Percentiles rank a stretch among this genome's conserved stretches.
These are phyloP conservation scores for Mortierella sp. DNA, from an alignment of 371 early-diverging fungal species.

Conservation along the genomic window DNA sequence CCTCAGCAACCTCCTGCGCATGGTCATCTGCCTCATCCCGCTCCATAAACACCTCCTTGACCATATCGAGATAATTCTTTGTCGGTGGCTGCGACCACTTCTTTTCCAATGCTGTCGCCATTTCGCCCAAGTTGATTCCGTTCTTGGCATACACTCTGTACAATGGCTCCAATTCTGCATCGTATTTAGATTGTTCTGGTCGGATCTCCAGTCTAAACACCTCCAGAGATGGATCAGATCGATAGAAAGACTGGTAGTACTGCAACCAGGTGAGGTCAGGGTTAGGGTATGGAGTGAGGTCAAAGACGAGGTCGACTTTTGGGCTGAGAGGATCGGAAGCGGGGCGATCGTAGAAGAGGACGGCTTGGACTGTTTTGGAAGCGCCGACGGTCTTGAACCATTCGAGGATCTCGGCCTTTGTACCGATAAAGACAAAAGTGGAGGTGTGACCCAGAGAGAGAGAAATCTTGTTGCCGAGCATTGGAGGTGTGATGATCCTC, in stretches of 20 bases:
- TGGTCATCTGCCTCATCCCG: constrained; percentile 43
- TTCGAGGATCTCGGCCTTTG: constrained; percentile 51
- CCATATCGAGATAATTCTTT: constrained; percentile 49
- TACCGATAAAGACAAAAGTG: constrained; percentile 56
- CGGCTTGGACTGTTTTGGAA: constrained; percentile 35
- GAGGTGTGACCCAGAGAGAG: constrained; percentile 53
- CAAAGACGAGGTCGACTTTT: constrained; percentile 51
- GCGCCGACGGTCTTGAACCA: constrained; percentile 55
- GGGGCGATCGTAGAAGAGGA: constrained; percentile 51
- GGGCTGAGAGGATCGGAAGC: constrained; percentile 20
- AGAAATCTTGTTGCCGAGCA: constrained; percentile 57
- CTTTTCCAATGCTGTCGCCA: constrained; percentile 41
- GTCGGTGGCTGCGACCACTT: constrained; percentile 44
- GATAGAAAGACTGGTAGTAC: constrained; percentile 42
- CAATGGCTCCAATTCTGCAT: constrained; percentile 45
- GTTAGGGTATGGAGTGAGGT: constrained; percentile 42
- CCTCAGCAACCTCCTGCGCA: constrained; percentile 39
- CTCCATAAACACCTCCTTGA: constrained; percentile 49
- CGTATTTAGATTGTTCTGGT: constrained; percentile 52
- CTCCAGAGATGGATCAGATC: constrained; percentile 45
- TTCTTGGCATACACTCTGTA: constrained; percentile 52
- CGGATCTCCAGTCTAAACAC: constrained; percentile 43
- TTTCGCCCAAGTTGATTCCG: constrained; percentile 44
- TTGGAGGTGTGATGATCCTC: constrained; percentile 51
- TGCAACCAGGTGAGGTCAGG: constrained; percentile 52